Evolutionary conservation across 139 green algal genomes (phyloP), one percentile per base, ranked within the genome.

Genomic region (Micractinium sp.): DNA sequence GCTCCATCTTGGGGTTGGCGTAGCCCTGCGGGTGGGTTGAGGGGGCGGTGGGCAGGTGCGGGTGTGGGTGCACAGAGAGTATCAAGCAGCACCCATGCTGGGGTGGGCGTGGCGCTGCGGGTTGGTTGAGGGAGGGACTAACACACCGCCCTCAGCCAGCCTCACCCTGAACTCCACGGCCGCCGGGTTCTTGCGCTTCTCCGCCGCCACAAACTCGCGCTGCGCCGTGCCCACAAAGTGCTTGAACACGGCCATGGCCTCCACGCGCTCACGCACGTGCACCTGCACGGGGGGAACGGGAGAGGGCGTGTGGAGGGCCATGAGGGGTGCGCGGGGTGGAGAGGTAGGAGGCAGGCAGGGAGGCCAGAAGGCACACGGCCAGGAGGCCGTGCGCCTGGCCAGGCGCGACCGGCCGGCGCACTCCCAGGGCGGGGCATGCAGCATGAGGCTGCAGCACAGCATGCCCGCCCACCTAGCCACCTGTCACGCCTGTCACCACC

Each of bases 1-100:
- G 39, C 83, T 93, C 90, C 87, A 93, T 88, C 56, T 76, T 79
- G 31, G 39, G 20, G 63, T 83, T 77, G 63, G 63, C 25, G 83
- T 93, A 93, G 22, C 90, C 90, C 82, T 88, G 73, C 47, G 29
- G 18, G n/a, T 25, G 56, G 19, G 53, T 0, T 15, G 53, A 15
- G 33, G 81, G 81, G 2, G 56, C 16, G 31, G 5, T 23, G 76
- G 35, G 35, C 60, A 5, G 33, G 76, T 56, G 35, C 27, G 4
- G 20, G 76, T 56, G 9, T 61, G n/a, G 47, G 73, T 39, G 33
- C 9, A 53, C 74, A 53, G 20, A 31, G 16, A 47, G 74, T 0
- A 80, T 29, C n/a, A 9, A 22, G 31, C 31, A 78, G 69, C 23
- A 22, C 29, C 47, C 47, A 56, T 56, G 5, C 9, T 56, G 47